Conservation (phyloP, 371 early-diverging fungal genomes). For the Mucor piriformis region DNA sequence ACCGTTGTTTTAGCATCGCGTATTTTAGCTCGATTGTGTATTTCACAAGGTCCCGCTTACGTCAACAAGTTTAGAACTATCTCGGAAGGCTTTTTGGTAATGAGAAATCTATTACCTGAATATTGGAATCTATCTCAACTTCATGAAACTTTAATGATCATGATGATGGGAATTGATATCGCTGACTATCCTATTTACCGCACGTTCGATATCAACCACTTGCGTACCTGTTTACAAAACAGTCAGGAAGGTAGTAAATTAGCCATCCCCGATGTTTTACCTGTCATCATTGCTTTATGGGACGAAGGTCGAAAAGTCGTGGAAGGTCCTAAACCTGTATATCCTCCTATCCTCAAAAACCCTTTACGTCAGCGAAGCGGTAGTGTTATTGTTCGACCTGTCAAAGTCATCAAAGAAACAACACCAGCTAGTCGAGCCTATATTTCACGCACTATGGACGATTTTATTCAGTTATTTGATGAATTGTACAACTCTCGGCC, state of each 20-base stretch:
- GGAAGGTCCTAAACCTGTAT: conserved; percentile 9
- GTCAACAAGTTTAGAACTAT: conserved; percentile 56
- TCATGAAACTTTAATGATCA: conserved; percentile 58
- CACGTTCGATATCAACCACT: conserved; percentile 50
- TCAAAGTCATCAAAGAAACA: not conserved
- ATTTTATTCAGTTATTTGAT: conserved; percentile 58
- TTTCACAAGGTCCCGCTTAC: conserved; percentile 57
- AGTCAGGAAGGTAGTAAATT: conserved; percentile 11
- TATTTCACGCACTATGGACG: conserved; percentile 27
- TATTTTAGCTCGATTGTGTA: conserved; percentile 59
- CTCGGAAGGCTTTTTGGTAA: conserved; percentile 66
- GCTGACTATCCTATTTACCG: conserved; percentile 51
- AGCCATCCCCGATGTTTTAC: conserved; percentile 42
- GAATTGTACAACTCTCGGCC: conserved; percentile 58
- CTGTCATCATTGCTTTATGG: conserved; percentile 35
- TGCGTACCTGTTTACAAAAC: conserved; percentile 41
- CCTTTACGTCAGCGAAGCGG: conserved; percentile 23
- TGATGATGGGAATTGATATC: conserved; percentile 67
- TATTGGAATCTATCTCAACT: conserved; percentile 68
- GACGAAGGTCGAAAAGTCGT: conserved; percentile 28
- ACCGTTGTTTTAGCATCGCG: conserved; percentile 64
- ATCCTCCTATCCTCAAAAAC: conserved; percentile 4
- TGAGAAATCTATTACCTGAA: conserved; percentile 56
- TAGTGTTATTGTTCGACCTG: conserved; percentile 13
- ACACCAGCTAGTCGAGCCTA: not conserved